Conservation (phyloP, 2,329 filamentous ascomycete species). For the Monilinia polystroma region DNA sequence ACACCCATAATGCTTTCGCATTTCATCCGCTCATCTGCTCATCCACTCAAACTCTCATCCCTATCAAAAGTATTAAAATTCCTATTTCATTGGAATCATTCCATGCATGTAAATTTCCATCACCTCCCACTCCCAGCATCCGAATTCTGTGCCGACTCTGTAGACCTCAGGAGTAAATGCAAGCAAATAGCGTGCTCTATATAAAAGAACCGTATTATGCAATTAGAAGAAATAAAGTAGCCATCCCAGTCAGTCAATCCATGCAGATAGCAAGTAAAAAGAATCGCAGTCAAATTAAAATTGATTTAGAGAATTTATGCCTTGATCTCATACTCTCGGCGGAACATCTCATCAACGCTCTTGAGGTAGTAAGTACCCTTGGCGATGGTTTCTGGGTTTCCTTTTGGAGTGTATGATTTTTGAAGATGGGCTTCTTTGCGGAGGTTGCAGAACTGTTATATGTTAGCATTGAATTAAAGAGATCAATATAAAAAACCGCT, state of each 20-base stretch:
- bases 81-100: constrained; percentile 9
- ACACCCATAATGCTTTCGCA: not conserved
- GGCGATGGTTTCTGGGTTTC: constrained; percentile 63
- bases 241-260: constrained; percentile 1
- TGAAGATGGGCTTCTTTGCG: constrained; percentile 81
- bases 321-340: constrained; percentile 74
- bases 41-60: not conserved
- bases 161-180: constrained; percentile 10
- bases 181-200: constrained; percentile 11
- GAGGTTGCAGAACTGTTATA: constrained; percentile 67
- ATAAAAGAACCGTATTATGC: constrained; percentile 12
- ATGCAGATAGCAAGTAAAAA: constrained; percentile 11
- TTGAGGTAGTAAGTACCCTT: constrained; percentile 75
- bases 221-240: constrained; percentile 5
- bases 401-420: constrained; percentile 72
- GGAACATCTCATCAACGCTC: constrained; percentile 83
- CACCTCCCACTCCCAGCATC: not conserved
- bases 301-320: constrained; percentile 46
- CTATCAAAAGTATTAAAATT: constrained; percentile 7
- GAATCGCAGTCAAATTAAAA: constrained; percentile 14
- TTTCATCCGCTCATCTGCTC: not conserved
- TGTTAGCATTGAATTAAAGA: constrained; percentile 32
- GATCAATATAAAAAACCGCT: constrained; percentile 26
- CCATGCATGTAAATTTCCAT: constrained; percentile 4
- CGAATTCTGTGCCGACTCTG: not conserved